Evolutionary conservation across 139 green algal species (phyloP).

Genomic region (Picochlorum costavermella): DNA sequence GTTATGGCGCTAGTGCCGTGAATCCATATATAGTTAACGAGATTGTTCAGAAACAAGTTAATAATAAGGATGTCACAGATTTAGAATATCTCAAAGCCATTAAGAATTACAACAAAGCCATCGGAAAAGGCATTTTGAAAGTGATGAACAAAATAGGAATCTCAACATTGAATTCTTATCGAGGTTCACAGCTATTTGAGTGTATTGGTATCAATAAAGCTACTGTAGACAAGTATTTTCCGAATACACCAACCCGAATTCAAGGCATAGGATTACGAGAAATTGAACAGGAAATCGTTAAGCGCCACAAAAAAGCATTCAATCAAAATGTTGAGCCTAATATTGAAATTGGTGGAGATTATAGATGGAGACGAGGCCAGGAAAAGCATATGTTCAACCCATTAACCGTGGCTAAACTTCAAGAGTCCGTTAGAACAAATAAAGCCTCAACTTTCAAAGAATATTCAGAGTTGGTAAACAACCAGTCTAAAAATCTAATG

Average conservation of each 20-base stretch:
- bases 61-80: constrained; percentile 76
- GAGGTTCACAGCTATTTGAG: constrained; percentile 97
- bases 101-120: constrained; percentile 71
- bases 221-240: constrained; percentile 79
- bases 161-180: constrained; percentile 86
- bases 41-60: constrained; percentile 39
- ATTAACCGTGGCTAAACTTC: constrained; percentile 76
- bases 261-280: constrained; percentile 50
- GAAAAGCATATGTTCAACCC: constrained; percentile 93
- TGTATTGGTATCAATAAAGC: constrained; percentile 70
- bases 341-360: constrained; percentile 78
- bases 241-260: constrained; percentile 76
- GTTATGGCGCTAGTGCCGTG: constrained; percentile 85
- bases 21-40: constrained; percentile 92
- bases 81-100: constrained; percentile 60
- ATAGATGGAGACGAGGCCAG: constrained; percentile 32
- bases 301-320: constrained; percentile 63
- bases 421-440: constrained; percentile 52
- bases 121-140: constrained; percentile 47
- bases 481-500: constrained; percentile 70
- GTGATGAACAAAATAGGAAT: constrained; percentile 97
- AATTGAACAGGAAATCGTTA: constrained; percentile 56
- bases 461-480: constrained; percentile 56
- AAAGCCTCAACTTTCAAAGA: constrained; percentile 39
- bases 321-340: constrained; percentile 44